Percentiles rank a stretch among this genome's conserved stretches.
phyloP scores from a whole-genome alignment of 2,329 filamentous ascomycete species.

The Fusarium praegraminearum region DNA sequence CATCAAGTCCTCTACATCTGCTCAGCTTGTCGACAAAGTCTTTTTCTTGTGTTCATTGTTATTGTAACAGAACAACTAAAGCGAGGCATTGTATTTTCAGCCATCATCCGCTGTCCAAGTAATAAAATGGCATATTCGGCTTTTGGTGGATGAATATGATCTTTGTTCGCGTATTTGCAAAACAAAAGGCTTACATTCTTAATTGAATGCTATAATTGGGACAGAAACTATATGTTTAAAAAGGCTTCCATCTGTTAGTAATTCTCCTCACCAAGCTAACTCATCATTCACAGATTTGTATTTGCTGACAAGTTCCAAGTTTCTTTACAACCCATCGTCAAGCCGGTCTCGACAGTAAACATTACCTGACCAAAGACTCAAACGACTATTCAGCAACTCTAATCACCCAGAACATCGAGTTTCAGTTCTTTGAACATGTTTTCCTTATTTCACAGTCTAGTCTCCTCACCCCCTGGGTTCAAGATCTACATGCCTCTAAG shows the following conservation, averaged over 20 bases:
- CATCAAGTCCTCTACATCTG: no score
- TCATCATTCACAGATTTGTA: conserved; percentile 1
- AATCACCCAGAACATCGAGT: background rate
- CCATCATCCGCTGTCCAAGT: background rate
- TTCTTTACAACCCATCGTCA: background rate
- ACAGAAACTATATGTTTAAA: background rate
- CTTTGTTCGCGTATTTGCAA: background rate
- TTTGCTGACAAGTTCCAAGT: conserved; percentile 8
- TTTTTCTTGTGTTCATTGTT: background rate
- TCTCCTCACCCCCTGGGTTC: background rate
- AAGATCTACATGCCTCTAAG: conserved; percentile 22
- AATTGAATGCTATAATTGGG: accelerated
- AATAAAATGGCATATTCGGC: background rate
- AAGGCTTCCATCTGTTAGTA: background rate
- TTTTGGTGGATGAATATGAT: background rate
- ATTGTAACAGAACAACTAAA: background rate
- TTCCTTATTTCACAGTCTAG: background rate
- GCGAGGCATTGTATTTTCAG: background rate
- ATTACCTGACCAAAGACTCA: background rate
- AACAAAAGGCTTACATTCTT: conserved; percentile 3
- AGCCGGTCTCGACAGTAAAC: conserved; percentile 6
- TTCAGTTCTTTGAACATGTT: conserved; percentile 5
- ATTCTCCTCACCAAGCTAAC: background rate
- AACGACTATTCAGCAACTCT: background rate
- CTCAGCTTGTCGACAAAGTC: no score